phyloP scores from a whole-genome alignment of 2,329 filamentous ascomycete genomes.

The Clonostachys rhizophaga region DNA sequence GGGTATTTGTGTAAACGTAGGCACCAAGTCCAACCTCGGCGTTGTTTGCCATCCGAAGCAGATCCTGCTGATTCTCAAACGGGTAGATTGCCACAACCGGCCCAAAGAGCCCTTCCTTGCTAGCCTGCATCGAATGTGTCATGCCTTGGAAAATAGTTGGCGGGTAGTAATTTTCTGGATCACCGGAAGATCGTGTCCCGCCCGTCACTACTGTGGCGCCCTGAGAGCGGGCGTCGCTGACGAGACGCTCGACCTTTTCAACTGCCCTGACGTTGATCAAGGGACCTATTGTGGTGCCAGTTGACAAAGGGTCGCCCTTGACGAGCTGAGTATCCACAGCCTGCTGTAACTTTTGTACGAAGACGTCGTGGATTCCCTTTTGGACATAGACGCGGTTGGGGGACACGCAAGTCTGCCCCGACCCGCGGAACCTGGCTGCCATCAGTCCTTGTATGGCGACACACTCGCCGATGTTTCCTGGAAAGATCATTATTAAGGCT shows the following conservation, averaged over 20 bases:
- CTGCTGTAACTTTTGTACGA: slow-evolving; percentile 61
- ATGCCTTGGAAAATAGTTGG: slow-evolving; percentile 72
- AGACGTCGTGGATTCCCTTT: slow-evolving; percentile 38
- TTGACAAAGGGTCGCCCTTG: too few species aligned
- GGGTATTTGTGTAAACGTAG: slow-evolving; percentile 78
- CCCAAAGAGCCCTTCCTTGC: slow-evolving; percentile 89
- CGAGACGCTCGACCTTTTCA: slow-evolving; percentile 2
- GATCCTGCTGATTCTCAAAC: slow-evolving; percentile 85
- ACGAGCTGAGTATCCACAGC: slow-evolving; percentile 59
- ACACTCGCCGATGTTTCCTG: too few species aligned
- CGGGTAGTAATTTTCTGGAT: background rate
- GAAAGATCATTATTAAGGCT: too few species aligned
- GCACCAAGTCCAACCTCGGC: slow-evolving; percentile 84
- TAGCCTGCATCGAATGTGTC: slow-evolving; percentile 69
- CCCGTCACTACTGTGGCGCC: background rate
- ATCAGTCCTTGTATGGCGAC: slow-evolving; percentile 34
- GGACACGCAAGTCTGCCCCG: slow-evolving; percentile 87
- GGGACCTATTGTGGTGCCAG: slow-evolving; percentile 58
- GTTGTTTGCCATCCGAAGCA: slow-evolving; percentile 75
- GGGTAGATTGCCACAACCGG: slow-evolving; percentile 86
- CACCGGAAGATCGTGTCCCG: background rate
- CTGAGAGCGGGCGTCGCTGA: background rate
- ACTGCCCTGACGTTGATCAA: slow-evolving; percentile 39
- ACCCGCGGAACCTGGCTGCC: slow-evolving; percentile 79
- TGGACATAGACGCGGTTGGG: slow-evolving; percentile 76